phyloP scores from a whole-genome alignment of 208 protist species.

The Trypanosoma rangeli region DNA sequence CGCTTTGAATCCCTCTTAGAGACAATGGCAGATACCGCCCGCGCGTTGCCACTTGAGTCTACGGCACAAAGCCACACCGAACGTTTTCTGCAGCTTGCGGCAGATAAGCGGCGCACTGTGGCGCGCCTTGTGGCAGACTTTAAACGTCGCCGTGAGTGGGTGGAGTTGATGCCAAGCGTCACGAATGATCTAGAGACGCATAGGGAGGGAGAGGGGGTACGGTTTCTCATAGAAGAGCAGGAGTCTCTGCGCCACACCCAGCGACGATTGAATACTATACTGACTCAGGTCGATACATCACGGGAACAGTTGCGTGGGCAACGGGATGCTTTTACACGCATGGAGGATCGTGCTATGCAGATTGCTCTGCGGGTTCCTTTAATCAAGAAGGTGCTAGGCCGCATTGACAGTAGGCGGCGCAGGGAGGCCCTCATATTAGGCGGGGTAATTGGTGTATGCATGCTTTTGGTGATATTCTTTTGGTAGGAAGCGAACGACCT shows the following conservation, averaged over 20 bases:
- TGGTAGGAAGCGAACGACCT: slow-evolving; percentile 29
- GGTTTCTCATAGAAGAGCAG: slow-evolving; percentile 79
- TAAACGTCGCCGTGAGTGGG: slow-evolving; percentile 40
- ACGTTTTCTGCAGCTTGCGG: slow-evolving; percentile 54
- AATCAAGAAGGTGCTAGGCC: slow-evolving; percentile 62
- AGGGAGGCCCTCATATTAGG: slow-evolving; percentile 68
- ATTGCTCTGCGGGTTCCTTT: slow-evolving; percentile 77
- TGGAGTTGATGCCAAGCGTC: slow-evolving; percentile 51
- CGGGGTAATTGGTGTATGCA: slow-evolving; percentile 50
- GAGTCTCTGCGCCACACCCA: slow-evolving; percentile 70
- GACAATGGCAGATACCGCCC: slow-evolving; percentile 32
- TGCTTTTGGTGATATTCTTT: slow-evolving; percentile 73
- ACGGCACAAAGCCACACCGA: slow-evolving; percentile 48
- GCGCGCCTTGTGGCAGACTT: slow-evolving; percentile 46
- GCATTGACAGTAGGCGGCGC: slow-evolving; percentile 68
- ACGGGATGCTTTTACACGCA: slow-evolving; percentile 61
- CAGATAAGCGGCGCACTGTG: slow-evolving; percentile 56
- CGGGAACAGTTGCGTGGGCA: slow-evolving; percentile 61
- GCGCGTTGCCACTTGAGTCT: slow-evolving; percentile 18
- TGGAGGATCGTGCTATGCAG: slow-evolving; percentile 52
- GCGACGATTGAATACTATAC: slow-evolving; percentile 51
- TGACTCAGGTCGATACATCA: slow-evolving; percentile 60
- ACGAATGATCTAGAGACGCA: slow-evolving; percentile 33
- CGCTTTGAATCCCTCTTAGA: slow-evolving; percentile 34
- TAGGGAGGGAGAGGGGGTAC: slow-evolving; percentile 42